Conservation (phyloP, 306 rosid species). For the Sophora flavescens region DNA sequence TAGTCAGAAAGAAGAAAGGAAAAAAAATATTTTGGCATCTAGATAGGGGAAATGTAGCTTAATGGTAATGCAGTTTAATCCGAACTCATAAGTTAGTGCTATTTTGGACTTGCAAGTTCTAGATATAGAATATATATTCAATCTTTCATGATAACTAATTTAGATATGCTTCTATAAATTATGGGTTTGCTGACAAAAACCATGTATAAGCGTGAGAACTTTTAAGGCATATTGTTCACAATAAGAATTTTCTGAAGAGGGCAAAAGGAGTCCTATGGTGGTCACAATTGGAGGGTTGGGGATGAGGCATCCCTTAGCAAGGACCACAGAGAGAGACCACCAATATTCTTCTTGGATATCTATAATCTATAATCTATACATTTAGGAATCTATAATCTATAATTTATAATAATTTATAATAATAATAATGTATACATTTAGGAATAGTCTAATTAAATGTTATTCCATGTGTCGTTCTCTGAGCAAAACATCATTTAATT, state of each 20-base stretch:
- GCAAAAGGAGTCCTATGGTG: not conserved
- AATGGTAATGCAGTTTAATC: not conserved
- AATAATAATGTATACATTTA: no score
- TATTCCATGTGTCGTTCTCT: no score
- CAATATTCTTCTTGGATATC: conserved; percentile 22
- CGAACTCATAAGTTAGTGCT: not conserved
- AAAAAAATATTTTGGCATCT: no score
- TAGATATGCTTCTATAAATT: not conserved
- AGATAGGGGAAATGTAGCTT: not conserved
- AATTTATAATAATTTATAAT: no score
- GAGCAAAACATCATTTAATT: no score
- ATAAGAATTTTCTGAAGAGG: conserved; percentile 22
- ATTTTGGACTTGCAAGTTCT: not conserved
- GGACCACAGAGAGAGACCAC: conserved; percentile 13
- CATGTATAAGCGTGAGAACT: no score
- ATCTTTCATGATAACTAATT: conserved; percentile 9
- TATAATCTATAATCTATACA: no score
- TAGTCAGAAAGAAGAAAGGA: no score
- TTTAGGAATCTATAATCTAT: no score
- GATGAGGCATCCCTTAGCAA: conserved; percentile 34
- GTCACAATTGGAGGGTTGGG: conserved; percentile 1
- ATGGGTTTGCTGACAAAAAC: conserved; percentile 24
- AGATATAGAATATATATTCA: conserved; percentile 8
- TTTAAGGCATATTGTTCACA: not conserved
- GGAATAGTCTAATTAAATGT: no score